Percentiles rank a stretch among this genome's conserved stretches.
Conservation (phyloP, 179 eudicot genomes). For the Gypsophila paniculata region DNA sequence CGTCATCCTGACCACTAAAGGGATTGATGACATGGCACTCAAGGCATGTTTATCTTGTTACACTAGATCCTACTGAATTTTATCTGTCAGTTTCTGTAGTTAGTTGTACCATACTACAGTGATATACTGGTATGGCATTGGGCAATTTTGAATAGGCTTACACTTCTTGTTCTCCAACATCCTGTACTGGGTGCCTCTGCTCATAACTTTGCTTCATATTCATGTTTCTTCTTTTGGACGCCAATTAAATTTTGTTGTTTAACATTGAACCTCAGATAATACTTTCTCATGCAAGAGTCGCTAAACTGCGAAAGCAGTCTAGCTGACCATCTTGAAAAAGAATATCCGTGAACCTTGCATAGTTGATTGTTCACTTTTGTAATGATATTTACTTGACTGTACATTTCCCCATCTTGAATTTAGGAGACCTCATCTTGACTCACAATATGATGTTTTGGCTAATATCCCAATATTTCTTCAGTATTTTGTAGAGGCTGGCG, state of each 20-base stretch:
- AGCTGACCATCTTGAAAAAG: not conserved
- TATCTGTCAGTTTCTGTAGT: not conserved
- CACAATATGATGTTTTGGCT: not conserved
- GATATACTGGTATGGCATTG: slow-evolving; percentile 2
- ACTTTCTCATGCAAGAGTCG: not conserved
- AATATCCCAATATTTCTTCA: slow-evolving; percentile 21
- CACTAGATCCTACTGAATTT: not conserved
- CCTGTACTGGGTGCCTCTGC: not conserved
- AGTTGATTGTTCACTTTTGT: not conserved
- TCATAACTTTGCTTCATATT: not conserved
- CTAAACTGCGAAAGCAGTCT: not conserved
- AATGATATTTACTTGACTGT: not conserved
- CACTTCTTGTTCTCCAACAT: not conserved
- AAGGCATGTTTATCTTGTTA: slow-evolving; percentile 49
- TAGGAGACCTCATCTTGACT: not conserved
- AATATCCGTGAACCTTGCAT: not conserved
- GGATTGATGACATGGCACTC: slow-evolving; percentile 98
- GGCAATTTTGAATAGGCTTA: not conserved
- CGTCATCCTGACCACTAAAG: slow-evolving; percentile 86
- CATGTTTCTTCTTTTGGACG: not conserved
- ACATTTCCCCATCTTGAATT: not conserved
- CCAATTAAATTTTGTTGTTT: not conserved
- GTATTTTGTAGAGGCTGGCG: slow-evolving; percentile 98
- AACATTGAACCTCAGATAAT: not conserved
- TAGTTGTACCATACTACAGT: not conserved